Conservation (phyloP, 441 rosid species). For the Euphorbia corollata region DNA sequence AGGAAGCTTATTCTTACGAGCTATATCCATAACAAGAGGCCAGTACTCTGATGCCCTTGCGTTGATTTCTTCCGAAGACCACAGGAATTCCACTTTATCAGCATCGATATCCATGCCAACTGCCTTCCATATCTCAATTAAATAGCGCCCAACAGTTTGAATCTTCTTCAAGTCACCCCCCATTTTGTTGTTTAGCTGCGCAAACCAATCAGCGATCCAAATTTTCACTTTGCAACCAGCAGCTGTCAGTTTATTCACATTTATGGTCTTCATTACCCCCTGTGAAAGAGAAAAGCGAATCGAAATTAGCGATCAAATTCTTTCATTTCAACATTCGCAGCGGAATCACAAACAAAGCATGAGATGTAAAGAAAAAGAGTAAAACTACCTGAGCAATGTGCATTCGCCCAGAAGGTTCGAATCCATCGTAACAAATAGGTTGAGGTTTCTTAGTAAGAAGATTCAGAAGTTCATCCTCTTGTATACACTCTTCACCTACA, state of each 20-base stretch:
- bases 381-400: conserved; percentile 74
- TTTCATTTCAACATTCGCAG: neutral
- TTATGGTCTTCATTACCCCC: conserved; percentile 76
- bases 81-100: conserved; percentile 56
- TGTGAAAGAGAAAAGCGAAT: conserved; percentile 14
- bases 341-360: neutral
- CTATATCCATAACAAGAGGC: conserved; percentile 88
- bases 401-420: conserved; percentile 90
- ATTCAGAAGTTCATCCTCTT: conserved; percentile 61
- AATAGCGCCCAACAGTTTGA: conserved; percentile 48
- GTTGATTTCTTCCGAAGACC: conserved; percentile 84
- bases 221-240: conserved; percentile 76
- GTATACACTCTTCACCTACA: conserved; percentile 68
- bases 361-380: no score
- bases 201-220: conserved; percentile 98
- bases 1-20: conserved; percentile 67
- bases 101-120: conserved; percentile 58
- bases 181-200: conserved; percentile 76
- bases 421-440: conserved; percentile 83
- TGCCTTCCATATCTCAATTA: conserved; percentile 67
- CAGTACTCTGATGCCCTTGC: conserved; percentile 56
- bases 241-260: conserved; percentile 72
- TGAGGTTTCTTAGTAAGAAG: conserved; percentile 62
- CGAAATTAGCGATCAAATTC: neutral
- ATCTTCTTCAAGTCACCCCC: conserved; percentile 77